A percentile compares a stretch with the other conserved stretches of the same genome.
Evolutionary conservation across 768 basidiomycete genomes (phyloP).

Genomic region (Calocera cornea): DNA sequence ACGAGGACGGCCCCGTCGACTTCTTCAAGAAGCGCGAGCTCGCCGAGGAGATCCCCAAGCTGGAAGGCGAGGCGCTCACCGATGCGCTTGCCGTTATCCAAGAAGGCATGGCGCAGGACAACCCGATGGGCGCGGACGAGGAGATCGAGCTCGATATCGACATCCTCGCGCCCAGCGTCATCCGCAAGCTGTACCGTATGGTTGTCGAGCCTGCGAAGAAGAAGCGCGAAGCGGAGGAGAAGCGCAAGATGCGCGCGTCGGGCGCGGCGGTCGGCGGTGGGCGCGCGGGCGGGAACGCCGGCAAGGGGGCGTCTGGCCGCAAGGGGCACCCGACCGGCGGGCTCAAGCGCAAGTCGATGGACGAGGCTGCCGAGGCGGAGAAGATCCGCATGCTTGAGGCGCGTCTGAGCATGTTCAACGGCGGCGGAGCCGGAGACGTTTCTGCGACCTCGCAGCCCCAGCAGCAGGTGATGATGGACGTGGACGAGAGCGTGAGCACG

Average conservation of each 20-base stretch:
- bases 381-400: constrained; percentile 86
- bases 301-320: constrained; percentile 19
- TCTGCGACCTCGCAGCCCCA: background rate
- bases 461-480: constrained; percentile 12
- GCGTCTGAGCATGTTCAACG: constrained; percentile 61
- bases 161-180: constrained; percentile 66
- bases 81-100: constrained; percentile 92
- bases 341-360: constrained; percentile 88
- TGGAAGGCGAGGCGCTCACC: constrained; percentile 73
- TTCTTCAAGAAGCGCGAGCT: constrained; percentile 98
- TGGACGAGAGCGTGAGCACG: constrained; percentile 14
- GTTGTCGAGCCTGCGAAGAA: constrained; percentile 53
- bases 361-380: constrained; percentile 90
- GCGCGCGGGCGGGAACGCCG: constrained; percentile 16
- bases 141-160: constrained; percentile 99
- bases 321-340: constrained; percentile 46
- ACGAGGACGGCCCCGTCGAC: constrained; percentile 35
- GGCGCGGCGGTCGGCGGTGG: constrained; percentile 13
- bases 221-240: constrained; percentile 22
- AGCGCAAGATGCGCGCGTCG: constrained; percentile 19
- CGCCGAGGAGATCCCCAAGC: constrained; percentile 79
- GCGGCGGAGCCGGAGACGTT: constrained; percentile 23
- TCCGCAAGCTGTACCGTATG: constrained; percentile 90
- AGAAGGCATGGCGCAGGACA: constrained; percentile 55
- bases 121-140: constrained; percentile 32